A percentile compares a stretch with the other conserved stretches of the same genome.
These are phyloP conservation scores for Fusarium proliferatum DNA, from an alignment of 2,329 filamentous ascomycete species.

Conservation along the genomic window DNA sequence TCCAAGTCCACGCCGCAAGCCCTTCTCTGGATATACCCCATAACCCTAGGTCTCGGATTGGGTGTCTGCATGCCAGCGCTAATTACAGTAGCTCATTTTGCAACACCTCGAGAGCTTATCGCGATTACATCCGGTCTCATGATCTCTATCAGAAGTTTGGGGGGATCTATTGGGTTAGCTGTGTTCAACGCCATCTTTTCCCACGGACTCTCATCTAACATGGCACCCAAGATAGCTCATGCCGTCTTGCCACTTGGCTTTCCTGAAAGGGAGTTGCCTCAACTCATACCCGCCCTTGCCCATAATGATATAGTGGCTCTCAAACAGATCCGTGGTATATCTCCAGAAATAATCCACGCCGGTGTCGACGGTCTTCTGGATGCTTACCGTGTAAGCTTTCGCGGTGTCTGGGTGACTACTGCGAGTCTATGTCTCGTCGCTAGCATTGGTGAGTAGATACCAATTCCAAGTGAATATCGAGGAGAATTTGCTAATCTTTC, in stretches of 20 bases:
- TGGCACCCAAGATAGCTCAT: not conserved
- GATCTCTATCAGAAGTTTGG: not conserved
- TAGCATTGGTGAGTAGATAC: not conserved
- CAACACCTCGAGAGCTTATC: not conserved
- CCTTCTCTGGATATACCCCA: not conserved
- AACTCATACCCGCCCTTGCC: not conserved
- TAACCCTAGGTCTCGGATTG: not conserved
- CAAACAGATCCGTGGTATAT: rapidly evolving
- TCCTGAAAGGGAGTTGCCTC: not conserved
- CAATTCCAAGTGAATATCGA: rapidly evolving
- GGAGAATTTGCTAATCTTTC: not conserved
- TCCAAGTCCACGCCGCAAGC: not conserved
- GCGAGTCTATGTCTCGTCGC: not conserved
- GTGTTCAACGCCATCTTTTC: not conserved
- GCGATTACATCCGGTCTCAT: not conserved
- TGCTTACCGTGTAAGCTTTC: not conserved
- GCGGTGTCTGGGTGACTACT: not conserved
- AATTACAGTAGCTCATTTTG: constrained; percentile 7
- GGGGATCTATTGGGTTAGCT: not conserved
- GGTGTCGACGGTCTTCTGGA: not conserved
- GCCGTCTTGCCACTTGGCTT: constrained; percentile 1
- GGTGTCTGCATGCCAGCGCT: not conserved
- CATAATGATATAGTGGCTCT: not conserved
- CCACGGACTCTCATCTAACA: not conserved
- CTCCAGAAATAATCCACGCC: not conserved